These are phyloP conservation scores for Mortierella sp. DNA, from an alignment of 371 early-diverging fungal genomes.

Conservation along the genomic window DNA sequence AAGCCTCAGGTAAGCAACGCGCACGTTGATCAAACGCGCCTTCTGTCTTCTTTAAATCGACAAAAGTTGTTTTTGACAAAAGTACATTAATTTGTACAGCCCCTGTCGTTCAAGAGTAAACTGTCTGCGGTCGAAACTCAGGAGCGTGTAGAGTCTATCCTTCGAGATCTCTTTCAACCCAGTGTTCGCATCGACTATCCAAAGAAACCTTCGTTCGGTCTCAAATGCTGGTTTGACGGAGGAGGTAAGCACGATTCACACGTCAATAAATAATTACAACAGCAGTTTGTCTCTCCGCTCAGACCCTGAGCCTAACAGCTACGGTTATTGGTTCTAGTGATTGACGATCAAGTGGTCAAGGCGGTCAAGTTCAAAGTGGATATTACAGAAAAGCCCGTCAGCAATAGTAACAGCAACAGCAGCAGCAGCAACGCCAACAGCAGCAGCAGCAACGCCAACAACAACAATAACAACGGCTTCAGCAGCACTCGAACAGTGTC, in stretches of 20 bases:
- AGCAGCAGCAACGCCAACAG: background rate
- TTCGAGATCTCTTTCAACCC: constrained; percentile 27
- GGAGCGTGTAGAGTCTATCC: constrained; percentile 43
- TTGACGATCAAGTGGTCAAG: constrained; percentile 50
- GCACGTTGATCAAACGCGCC: background rate
- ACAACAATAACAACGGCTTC: background rate
- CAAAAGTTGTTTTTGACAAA: background rate
- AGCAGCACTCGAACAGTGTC: constrained; percentile 19
- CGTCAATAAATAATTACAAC: background rate
- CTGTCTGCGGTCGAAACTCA: constrained; percentile 42
- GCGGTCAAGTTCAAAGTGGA: constrained; percentile 71
- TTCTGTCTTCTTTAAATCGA: background rate
- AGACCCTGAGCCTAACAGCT: background rate
- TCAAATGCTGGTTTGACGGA: constrained; percentile 67
- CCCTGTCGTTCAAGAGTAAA: constrained; percentile 39
- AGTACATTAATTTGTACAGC: constrained; percentile 9
- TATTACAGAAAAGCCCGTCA: constrained; percentile 47
- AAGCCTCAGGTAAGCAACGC: constrained; percentile 45
- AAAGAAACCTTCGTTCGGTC: constrained; percentile 39
- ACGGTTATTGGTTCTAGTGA: constrained; percentile 13
- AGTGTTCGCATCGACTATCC: constrained; percentile 28
- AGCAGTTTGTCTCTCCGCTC: background rate
- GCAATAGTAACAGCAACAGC: background rate
- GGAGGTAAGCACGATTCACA: constrained; percentile 26
- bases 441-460: background rate